phyloP scores from a whole-genome alignment of 2,329 filamentous ascomycete species.

The Fusarium lateritium region DNA sequence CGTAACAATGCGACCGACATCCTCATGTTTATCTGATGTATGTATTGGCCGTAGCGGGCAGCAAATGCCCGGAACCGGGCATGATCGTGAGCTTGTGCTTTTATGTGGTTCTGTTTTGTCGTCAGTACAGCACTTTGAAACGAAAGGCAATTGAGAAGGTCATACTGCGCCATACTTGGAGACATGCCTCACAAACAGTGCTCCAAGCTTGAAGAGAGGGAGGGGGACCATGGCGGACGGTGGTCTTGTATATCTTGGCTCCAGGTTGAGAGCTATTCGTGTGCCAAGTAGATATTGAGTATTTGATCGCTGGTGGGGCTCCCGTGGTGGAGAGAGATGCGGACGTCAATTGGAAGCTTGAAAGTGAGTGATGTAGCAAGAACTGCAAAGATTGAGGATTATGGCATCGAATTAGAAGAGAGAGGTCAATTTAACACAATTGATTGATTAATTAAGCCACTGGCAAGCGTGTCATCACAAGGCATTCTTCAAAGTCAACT shows the following conservation, averaged over 20 bases:
- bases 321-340: neutral
- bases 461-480: neutral
- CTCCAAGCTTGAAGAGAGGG: slow-evolving; percentile 76
- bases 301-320: slow-evolving; percentile 39
- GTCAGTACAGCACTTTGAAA: slow-evolving; percentile 28
- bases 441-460: neutral
- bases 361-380: neutral
- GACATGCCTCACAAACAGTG: slow-evolving; percentile 75
- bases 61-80: slow-evolving; percentile 72
- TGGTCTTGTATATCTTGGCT: slow-evolving; percentile 42
- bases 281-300: slow-evolving; percentile 15
- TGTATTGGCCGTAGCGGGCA: slow-evolving; percentile 72
- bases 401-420: neutral
- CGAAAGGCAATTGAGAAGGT: slow-evolving; percentile 20
- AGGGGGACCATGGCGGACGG: slow-evolving; percentile 70
- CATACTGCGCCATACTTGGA: slow-evolving; percentile 79
- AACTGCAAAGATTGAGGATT: neutral
- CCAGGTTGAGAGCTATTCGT: slow-evolving; percentile 25
- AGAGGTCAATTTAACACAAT: neutral
- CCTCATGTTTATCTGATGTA: slow-evolving; percentile 78
- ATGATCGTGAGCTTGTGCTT: slow-evolving; percentile 76
- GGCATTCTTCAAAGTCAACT: slow-evolving; percentile 4
- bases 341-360: slow-evolving; percentile 24
- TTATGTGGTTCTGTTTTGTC: slow-evolving; percentile 72
- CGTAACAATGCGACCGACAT: slow-evolving; percentile 72